phyloP scores from a whole-genome alignment of 352 stramenopile species.

The Globisporangium cederbergense region DNA sequence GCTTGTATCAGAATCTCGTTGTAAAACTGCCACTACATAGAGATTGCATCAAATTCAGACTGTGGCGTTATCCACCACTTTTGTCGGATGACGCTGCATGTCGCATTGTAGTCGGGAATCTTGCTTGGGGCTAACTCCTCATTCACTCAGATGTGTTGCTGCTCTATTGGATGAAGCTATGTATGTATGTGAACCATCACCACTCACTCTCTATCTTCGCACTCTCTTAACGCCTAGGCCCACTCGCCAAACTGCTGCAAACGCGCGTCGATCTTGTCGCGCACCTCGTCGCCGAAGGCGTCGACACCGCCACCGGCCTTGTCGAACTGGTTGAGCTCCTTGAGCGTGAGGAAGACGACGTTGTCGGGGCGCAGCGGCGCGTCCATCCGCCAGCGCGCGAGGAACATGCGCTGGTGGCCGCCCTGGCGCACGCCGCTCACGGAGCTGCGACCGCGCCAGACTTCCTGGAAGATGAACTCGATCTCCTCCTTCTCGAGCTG shows the following conservation, averaged over 20 bases:
- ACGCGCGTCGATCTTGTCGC: slow-evolving; percentile 64
- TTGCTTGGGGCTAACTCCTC: not conserved
- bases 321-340: slow-evolving; percentile 65
- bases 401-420: slow-evolving; percentile 71
- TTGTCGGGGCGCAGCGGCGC: slow-evolving; percentile 77
- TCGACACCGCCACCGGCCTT: slow-evolving; percentile 39
- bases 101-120: slow-evolving; percentile 4
- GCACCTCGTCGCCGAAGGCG: slow-evolving; percentile 63
- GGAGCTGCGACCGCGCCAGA: slow-evolving; percentile 79
- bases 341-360: slow-evolving; percentile 82
- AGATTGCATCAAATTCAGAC: slow-evolving; percentile 1
- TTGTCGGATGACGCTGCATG: slow-evolving; percentile 11
- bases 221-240: slow-evolving; percentile 13
- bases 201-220: slow-evolving; percentile 1
- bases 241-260: slow-evolving; percentile 63
- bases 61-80: slow-evolving; percentile 10
- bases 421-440: slow-evolving; percentile 68
- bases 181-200: not conserved
- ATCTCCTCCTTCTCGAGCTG: slow-evolving; percentile 84
- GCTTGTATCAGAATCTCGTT: not conserved
- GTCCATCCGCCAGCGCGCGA: slow-evolving; percentile 81
- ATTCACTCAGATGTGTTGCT: not conserved
- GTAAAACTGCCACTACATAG: not conserved
- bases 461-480: slow-evolving; percentile 84
- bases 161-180: not conserved